Evolutionary conservation across 805 yeast species (phyloP).

Genomic region (Wickerhamiella sorbophila): DNA sequence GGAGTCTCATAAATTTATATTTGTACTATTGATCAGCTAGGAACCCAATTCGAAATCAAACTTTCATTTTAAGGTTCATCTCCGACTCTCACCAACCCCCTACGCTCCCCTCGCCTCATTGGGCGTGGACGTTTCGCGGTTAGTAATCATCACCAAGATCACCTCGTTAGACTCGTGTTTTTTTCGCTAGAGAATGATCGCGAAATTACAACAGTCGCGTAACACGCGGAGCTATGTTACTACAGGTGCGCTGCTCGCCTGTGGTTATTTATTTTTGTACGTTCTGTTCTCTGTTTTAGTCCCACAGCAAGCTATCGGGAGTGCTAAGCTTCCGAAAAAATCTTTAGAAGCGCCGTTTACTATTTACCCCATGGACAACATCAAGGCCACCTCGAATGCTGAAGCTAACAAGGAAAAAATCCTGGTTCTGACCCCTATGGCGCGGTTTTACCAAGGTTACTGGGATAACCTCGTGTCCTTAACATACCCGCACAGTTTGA

Average conservation of each 20-base stretch:
- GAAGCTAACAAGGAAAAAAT: conserved; percentile 68
- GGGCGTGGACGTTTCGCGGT: too few relatives aligned
- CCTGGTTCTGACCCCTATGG: conserved; percentile 78
- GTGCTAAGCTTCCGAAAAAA: conserved; percentile 17
- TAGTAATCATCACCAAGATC: not conserved
- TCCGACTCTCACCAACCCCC: too few relatives aligned
- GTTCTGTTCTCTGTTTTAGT: conserved; percentile 11
- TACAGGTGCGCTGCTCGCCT: conserved; percentile 2
- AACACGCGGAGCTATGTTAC: not conserved
- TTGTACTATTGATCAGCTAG: too few relatives aligned
- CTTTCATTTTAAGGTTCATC: too few relatives aligned
- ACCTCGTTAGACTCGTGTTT: not conserved
- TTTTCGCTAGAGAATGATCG: not conserved
- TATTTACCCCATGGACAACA: conserved; percentile 46
- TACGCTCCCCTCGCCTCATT: too few relatives aligned
- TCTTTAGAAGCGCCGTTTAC: conserved; percentile 18
- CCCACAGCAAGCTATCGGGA: conserved; percentile 13
- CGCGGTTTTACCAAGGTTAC: conserved; percentile 68
- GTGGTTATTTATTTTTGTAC: conserved; percentile 7
- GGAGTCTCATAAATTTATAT: too few relatives aligned
- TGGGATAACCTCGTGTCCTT: conserved; percentile 72
- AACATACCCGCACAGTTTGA: conserved; percentile 68
- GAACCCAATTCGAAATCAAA: too few relatives aligned
- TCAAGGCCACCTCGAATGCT: conserved; percentile 59
- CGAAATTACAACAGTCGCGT: not conserved